Evolutionary conservation across 2,329 filamentous ascomycete genomes (phyloP), one percentile per base, ranked within the genome.

Genomic region (Xylaria sp.): DNA sequence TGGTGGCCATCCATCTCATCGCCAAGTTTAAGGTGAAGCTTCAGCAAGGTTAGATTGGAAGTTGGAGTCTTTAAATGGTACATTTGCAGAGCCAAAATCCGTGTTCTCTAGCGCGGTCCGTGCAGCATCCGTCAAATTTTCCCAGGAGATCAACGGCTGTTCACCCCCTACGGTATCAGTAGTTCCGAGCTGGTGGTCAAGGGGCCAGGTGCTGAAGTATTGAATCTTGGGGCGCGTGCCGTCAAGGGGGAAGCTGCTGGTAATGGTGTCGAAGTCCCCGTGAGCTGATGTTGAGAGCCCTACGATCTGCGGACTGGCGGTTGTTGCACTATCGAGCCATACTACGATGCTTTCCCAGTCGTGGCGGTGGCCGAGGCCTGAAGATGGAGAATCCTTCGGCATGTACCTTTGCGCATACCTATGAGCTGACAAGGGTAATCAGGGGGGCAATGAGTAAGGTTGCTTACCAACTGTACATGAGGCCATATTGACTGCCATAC

Each of bases 131-230:
- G 79, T 72, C 60, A 82, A 63, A 17, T 68, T 74, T 67, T 82
- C 80, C 78, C 79, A 82, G 5, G 79, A 79, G 68, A 81, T 74
- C 47, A 83, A 66, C 1, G 80, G 79, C 74, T 81, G 79, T 64
- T 75, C 72, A 22, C 78, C 77, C 42, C 80, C 80, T 42, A 75
- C 69, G 17, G 70, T 74, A 39, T 61, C 69, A 5, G 79, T 81
- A 49, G 78, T 74, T 45, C 76, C 75, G 44, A 78, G 76, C 53
- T 77, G 71, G 70, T 82, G 80, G 73, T 81, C 72, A 49, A 73
- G 47, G 49, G 77, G 76, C 66, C 70, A 78, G 63, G 47, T 65
- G 69, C 72, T 78, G 58, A 64, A 74, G 69, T 79, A 79, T 51
- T 71, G 69, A 58, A 79, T 71, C 61, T 73, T 73, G n/a, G 77